phyloP scores from a whole-genome alignment of 108 stramenopile species.

The Skeletonema marinoi region DNA sequence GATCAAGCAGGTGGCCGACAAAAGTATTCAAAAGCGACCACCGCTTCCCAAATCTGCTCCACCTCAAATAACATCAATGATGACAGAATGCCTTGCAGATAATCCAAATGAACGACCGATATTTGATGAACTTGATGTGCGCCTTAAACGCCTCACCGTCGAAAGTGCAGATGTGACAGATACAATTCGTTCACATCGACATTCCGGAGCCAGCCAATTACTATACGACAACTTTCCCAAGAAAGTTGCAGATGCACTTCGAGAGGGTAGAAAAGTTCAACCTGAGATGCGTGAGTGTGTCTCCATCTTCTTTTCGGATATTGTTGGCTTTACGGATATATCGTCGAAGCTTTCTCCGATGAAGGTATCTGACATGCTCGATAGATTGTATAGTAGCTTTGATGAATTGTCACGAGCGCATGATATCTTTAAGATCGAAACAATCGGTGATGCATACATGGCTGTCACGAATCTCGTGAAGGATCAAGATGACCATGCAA shows the following conservation, averaged over 20 bases:
- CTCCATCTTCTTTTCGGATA: constrained; percentile 56
- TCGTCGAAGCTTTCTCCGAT: constrained; percentile 52
- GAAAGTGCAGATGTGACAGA: constrained; percentile 41
- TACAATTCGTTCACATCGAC: constrained; percentile 1
- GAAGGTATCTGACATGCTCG: constrained; percentile 67
- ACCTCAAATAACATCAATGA: constrained; percentile 26
- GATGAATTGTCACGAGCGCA: constrained; percentile 66
- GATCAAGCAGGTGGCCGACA: constrained; percentile 43
- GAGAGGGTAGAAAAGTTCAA: constrained; percentile 54
- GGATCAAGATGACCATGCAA: constrained; percentile 71
- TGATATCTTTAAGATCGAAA: constrained; percentile 82
- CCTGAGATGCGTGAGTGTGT: constrained; percentile 25
- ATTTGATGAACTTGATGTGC: constrained; percentile 52
- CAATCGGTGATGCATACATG: constrained; percentile 78
- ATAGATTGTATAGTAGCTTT: constrained; percentile 67
- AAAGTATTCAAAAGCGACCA: constrained; percentile 51
- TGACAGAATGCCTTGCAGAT: constrained; percentile 46
- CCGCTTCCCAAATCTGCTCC: constrained; percentile 41
- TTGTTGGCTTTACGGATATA: constrained; percentile 75
- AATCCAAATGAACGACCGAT: constrained; percentile 41
- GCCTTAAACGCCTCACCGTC: constrained; percentile 35
- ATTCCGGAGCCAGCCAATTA: not conserved
- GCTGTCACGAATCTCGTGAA: constrained; percentile 70
- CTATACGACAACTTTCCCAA: constrained; percentile 54
- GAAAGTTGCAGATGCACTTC: constrained; percentile 57